A percentile compares a stretch with the other conserved stretches of the same genome.
These are phyloP conservation scores for Selaginella moellendorffii DNA, from an alignment of 75 land plant genomes.

Conservation along the genomic window DNA sequence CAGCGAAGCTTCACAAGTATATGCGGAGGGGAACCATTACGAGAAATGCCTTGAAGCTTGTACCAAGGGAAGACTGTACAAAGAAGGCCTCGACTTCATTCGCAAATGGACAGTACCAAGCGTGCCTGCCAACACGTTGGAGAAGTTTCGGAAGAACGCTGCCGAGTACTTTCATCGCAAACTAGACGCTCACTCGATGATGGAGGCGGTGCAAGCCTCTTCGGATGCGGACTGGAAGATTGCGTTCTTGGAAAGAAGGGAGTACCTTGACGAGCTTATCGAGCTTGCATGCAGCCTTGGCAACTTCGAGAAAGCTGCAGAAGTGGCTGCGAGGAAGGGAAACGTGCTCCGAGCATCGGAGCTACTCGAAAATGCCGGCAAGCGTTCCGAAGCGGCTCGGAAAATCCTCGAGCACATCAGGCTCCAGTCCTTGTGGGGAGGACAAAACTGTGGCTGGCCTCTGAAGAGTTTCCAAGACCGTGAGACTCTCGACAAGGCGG, in stretches of 20 bases:
- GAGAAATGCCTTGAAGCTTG: slow-evolving; percentile 32
- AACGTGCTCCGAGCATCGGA: slow-evolving; percentile 30
- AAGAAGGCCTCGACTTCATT: slow-evolving; percentile 15
- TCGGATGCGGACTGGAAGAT: slow-evolving; percentile 20
- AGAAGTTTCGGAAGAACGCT: no score
- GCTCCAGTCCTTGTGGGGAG: slow-evolving; percentile 27
- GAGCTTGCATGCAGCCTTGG: slow-evolving; percentile 27
- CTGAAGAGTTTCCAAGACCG: slow-evolving; percentile 1
- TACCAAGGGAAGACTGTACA: slow-evolving; percentile 10
- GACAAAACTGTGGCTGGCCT: slow-evolving; percentile 35
- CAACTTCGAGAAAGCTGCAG: slow-evolving; percentile 41
- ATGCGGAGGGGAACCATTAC: slow-evolving; percentile 23
- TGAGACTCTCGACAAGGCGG: neutral
- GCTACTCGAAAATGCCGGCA: slow-evolving; percentile 34
- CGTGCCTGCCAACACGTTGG: no score
- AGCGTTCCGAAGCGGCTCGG: slow-evolving; percentile 15
- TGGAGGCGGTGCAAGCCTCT: slow-evolving; percentile 41
- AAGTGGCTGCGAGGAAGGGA: slow-evolving; percentile 26
- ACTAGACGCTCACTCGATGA: slow-evolving; percentile 23
- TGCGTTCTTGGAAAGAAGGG: slow-evolving; percentile 19
- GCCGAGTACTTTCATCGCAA: no score
- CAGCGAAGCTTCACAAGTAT: slow-evolving; percentile 37
- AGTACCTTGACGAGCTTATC: slow-evolving; percentile 34
- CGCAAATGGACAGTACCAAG: neutral
- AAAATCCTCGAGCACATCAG: slow-evolving; percentile 23